Base-by-base conservation (phyloP, 257 asterid genomes). In the Eucommia ulmoides region DNA sequence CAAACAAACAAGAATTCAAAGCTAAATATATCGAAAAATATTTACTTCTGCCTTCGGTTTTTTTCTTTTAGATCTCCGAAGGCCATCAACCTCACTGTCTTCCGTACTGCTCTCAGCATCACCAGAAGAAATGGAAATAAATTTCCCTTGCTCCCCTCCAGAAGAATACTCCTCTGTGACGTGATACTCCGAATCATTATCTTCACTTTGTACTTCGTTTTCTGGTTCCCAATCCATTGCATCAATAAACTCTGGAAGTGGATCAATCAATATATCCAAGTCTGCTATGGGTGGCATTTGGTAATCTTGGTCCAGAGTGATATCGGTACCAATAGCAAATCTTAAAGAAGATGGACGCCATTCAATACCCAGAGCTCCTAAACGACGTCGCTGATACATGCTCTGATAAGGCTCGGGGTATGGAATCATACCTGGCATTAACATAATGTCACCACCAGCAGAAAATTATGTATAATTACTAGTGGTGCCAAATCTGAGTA, bases 161-260 rank as follows among this genome's bases (percentile, higher is more conserved):
- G 96, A 80, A 56, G 91, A 78, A 63, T 60, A 65, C 45, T 89
- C 98, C 64, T 89, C 98, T 3, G 94, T 62, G 52, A 85, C 67
- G 67, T 82, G 67, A 75, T 89, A 89, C 67, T 89, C 98, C 10
- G 98, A 78, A 71, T 89, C 98, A 64, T 77, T 78, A 60, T 80
- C 96, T 55, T 89, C 98, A 67, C 88, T 89, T 23, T 67, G 94
- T 42, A 82, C 75, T 68, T 82, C 96, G 51, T 80, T 57, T 73
- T 77, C 96, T 22, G 96, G 96, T 67, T 83, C 98, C 98, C 94
- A 89, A 50, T 82, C 93, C 88, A 85, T 78, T 17, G 81, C 96
- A 74, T 89, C 96, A 35, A 77, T 53, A 63, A 82, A 82, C 65
- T 75, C 94, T 7, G 98, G 98, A 23, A 89, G 73, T 22, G 98